Evolutionary conservation across 352 stramenopile species (phyloP).

Genomic region (Pythium coloratum): DNA sequence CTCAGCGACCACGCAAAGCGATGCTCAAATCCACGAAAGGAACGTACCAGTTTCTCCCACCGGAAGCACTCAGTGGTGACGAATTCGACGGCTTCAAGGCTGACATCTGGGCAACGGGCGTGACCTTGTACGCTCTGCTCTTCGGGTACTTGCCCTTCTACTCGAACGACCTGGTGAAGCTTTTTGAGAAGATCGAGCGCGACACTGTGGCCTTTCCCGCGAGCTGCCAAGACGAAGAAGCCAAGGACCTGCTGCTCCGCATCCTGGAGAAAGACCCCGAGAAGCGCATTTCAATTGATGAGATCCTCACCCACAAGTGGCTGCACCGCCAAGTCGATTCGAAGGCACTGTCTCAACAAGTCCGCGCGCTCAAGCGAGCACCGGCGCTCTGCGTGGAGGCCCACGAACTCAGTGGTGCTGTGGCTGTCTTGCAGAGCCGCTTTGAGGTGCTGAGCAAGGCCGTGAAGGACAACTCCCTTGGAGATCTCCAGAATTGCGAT

Average conservation of each 20-base stretch:
- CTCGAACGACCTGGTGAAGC: conserved; percentile 72
- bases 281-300: conserved; percentile 61
- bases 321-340: conserved; percentile 57
- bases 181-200: conserved; percentile 91
- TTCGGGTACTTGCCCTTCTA: conserved; percentile 89
- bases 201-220: conserved; percentile 53
- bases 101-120: conserved; percentile 91
- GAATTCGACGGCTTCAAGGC: conserved; percentile 82
- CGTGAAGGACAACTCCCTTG: conserved; percentile 13
- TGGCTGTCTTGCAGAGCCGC: conserved; percentile 53
- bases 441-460: conserved; percentile 42
- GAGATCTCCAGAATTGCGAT: neutral
- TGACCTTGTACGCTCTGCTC: conserved; percentile 90
- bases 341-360: conserved; percentile 46
- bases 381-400: conserved; percentile 42
- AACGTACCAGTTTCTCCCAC: conserved; percentile 76
- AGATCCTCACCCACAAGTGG: conserved; percentile 76
- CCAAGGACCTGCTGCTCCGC: conserved; percentile 60
- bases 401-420: conserved; percentile 44
- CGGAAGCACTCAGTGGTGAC: conserved; percentile 61
- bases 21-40: conserved; percentile 74
- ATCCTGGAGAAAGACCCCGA: conserved; percentile 82
- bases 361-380: conserved; percentile 41
- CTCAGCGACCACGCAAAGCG: conserved; percentile 16
- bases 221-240: conserved; percentile 44